Percentiles rank a stretch among this genome's conserved stretches.
phyloP scores from a whole-genome alignment of 1,284 basidiomycete genomes.

The Naganishia liquefaciens region DNA sequence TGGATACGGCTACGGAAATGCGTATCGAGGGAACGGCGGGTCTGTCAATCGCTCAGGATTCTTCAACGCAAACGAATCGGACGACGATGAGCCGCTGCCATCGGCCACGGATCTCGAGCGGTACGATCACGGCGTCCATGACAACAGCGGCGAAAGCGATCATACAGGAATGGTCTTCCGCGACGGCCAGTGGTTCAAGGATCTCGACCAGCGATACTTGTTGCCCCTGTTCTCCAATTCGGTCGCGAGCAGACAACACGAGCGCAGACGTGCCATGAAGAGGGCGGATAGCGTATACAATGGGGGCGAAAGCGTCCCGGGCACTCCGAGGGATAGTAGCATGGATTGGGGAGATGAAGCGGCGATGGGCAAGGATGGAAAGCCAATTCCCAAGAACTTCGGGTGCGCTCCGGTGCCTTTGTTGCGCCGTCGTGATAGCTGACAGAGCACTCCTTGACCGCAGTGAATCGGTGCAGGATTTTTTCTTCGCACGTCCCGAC shows the following conservation, averaged over 20 bases:
- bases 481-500: conserved; percentile 45
- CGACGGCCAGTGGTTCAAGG: conserved; percentile 89
- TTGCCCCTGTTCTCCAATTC: conserved; percentile 93
- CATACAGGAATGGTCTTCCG: conserved; percentile 55
- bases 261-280: conserved; percentile 67
- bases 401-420: conserved; percentile 41
- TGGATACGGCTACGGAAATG: conserved; percentile 3
- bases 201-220: conserved; percentile 90
- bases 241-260: conserved; percentile 82
- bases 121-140: conserved; percentile 49
- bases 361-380: conserved; percentile 44
- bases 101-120: conserved; percentile 37
- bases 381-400: conserved; percentile 46
- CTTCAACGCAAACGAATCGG: conserved; percentile 57
- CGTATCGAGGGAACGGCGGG: conserved; percentile 1
- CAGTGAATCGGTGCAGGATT: conserved; percentile 46
- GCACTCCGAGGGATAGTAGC: conserved; percentile 35
- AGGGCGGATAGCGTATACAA: conserved; percentile 38
- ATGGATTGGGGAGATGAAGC: conserved; percentile 40
- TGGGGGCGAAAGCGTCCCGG: conserved; percentile 35
- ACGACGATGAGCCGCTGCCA: conserved; percentile 75
- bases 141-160: conserved; percentile 29
- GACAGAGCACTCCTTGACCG: not conserved
- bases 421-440: not conserved
- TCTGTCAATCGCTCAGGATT: conserved; percentile 44